These are phyloP conservation scores for Penicillium turbatum DNA, from an alignment of 495 filamentous ascomycete species.

Conservation along the genomic window DNA sequence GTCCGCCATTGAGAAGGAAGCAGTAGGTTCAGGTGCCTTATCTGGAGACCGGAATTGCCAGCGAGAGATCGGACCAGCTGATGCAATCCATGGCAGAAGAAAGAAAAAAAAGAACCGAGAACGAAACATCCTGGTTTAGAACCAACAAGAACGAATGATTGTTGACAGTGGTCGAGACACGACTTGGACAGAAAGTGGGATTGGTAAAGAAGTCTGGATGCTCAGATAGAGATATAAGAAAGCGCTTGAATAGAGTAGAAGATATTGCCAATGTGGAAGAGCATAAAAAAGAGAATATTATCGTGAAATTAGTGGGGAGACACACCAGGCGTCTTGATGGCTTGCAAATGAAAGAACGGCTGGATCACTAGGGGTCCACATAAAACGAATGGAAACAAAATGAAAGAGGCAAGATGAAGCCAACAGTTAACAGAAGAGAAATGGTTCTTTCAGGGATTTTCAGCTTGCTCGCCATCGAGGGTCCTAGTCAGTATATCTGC, in stretches of 20 bases:
- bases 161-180: neutral
- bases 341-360: conserved; percentile 14
- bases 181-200: neutral
- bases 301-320: neutral
- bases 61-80: conserved; percentile 39
- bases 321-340: conserved; percentile 3
- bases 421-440: neutral
- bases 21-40: neutral
- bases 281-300: conserved; percentile 2
- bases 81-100: conserved; percentile 21
- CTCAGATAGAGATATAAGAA: conserved; percentile 9
- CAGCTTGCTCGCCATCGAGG: neutral
- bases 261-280: neutral
- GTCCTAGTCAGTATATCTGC: conserved; percentile 1
- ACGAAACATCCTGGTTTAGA: conserved; percentile 24
- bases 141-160: neutral
- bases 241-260: neutral
- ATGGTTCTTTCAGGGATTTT: neutral
- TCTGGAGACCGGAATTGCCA: neutral
- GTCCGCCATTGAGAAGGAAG: neutral
- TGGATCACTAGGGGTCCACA: conserved; percentile 1
- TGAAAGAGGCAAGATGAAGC: conserved; percentile 13
- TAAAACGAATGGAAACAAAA: conserved; percentile 7
- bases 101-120: conserved; percentile 13
- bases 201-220: neutral